Evolutionary conservation across 2,329 filamentous ascomycete genomes (phyloP), one percentile per base, ranked within the genome.

Genomic region (Xylaria sp.): DNA sequence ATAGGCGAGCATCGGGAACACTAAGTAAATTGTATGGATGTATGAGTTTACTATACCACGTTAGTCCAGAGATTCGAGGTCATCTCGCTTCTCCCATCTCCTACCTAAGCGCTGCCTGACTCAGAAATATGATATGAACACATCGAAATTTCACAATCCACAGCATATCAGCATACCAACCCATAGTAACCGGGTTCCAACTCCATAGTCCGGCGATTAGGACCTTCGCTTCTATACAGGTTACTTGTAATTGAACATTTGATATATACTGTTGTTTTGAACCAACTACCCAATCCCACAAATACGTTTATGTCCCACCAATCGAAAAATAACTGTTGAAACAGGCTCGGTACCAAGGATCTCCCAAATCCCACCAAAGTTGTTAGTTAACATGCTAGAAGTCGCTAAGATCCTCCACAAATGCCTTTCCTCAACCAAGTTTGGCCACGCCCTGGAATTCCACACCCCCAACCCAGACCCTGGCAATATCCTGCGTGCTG

Each of bases 401-500:
- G 20, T 22, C 42, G n/a, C 22, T 31, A 17, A 29, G 7, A 11
- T n/a, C 13, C 27, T 3, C 7, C 25, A 20, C 31, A n/a, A 15
- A 17, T 38, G 10, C 17, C 22, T 22, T 39, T 15, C 3, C 44
- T 65, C 20, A 50, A 29, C 36, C 11, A 13, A 50, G 38, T 55
- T n/a, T 61, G 9, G 3, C 55, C 3, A 69, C 42, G 29, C 61
- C 27, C 20, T 51, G 31, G 15, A 61, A 50, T 51, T 75, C 71
- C 5, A 75, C 66, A 25, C 73, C 72, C 1, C 69, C 69, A 42
- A 65, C 68, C 76, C 75, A 77, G 9, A 77, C 66, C n/a, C 61
- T 69, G 3, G 66, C 64, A 25, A 77, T 73, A 44, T 72, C 69
- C 49, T 44, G 51, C 15, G 75, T 76, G 13, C 71, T 75, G 1